phyloP scores from a whole-genome alignment of 139 green algal species.

The Chlorella sp. region DNA sequence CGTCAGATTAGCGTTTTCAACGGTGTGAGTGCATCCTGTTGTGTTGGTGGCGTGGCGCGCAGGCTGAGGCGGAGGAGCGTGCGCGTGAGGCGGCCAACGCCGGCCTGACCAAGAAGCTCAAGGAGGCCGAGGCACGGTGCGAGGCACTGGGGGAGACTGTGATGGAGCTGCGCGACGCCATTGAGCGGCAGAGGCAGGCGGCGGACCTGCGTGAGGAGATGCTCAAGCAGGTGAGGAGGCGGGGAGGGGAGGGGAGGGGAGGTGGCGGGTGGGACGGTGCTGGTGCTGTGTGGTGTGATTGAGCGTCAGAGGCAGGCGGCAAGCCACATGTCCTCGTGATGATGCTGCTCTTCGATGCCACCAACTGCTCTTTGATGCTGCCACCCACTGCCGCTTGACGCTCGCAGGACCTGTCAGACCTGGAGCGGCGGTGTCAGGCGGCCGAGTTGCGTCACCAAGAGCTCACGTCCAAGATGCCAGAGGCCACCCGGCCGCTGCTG shows the following conservation, averaged over 20 bases:
- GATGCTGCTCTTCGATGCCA: too few species aligned
- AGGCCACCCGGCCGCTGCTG: constrained; percentile 87
- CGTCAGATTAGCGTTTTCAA: too few species aligned
- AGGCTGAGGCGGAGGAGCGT: constrained; percentile 56
- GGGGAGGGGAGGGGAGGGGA: too few species aligned
- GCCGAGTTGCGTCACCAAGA: constrained; percentile 89
- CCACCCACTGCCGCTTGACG: too few species aligned
- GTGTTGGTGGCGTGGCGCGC: too few species aligned
- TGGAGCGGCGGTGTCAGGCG: constrained; percentile 62
- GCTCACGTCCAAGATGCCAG: constrained; percentile 70
- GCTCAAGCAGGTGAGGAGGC: constrained; percentile 24
- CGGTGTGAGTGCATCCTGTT: too few species aligned
- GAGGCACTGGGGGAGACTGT: constrained; percentile 55
- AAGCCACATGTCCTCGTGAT: too few species aligned
- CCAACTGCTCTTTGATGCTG: too few species aligned
- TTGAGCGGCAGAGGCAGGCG: constrained; percentile 50
- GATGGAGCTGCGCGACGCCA: constrained; percentile 51
- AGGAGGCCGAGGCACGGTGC: constrained; percentile 49
- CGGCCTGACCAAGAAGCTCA: constrained; percentile 39
- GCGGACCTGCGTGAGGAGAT: constrained; percentile 54
- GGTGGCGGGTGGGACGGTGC: too few species aligned
- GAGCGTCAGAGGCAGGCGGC: too few species aligned
- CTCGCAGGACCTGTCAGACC: constrained; percentile 47
- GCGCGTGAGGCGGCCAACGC: constrained; percentile 42
- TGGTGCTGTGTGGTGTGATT: too few species aligned